Base-by-base conservation (phyloP, 2,329 filamentous ascomycete species). In the Neophaeococcomyces aloes region DNA sequence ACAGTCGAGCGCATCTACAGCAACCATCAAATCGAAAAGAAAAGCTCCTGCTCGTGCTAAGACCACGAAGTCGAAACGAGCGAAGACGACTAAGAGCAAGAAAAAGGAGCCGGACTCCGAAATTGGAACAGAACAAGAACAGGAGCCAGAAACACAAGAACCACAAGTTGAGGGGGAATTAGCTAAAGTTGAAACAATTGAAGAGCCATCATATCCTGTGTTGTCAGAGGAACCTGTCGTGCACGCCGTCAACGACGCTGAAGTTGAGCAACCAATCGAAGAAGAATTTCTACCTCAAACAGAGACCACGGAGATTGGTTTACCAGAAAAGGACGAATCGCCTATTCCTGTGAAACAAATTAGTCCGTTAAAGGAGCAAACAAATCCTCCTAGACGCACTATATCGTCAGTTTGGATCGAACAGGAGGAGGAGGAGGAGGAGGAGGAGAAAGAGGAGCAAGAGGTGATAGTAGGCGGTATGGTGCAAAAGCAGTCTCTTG, bases 1-100 rank as follows among this genome's bases (percentile, higher is more conserved):
- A 10, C 21, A 35, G n/a, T 65, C 64, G 3, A 61, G 59, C 23
- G 58, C 56, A 3, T 65, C 63, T 4, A 67, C 65, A 25, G 46
- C 64, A 3, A 66, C 68, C 10, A 57, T 62, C 1, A 75, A 72
- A 48, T 59, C 69, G 1, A 78, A 6, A 64, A 68, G 29, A 32
- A 54, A 54, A 51, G 68, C 64, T 44, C 50, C 59, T 61, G 45
- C 48, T 57, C 43, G 63, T 51, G 45, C 55, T 7, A 65, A 62
- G 49, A 49, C 48, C 3, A 48, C 59, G 4, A 67, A 63, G 38
- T 50, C 54, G n/a, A 68, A 65, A 42, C 42, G 43, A 38, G 38
- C 50, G 10, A 60, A 59, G 45, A 50, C 46, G 21, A 46, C 48
- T 6, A 41, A 44, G 37, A 33, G 45, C 14, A 56, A 55, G 46